Percentiles rank a stretch among this genome's conserved stretches.
These are phyloP conservation scores for Chalara sp. DNA, from an alignment of 2,329 filamentous ascomycete genomes.

Conservation along the genomic window DNA sequence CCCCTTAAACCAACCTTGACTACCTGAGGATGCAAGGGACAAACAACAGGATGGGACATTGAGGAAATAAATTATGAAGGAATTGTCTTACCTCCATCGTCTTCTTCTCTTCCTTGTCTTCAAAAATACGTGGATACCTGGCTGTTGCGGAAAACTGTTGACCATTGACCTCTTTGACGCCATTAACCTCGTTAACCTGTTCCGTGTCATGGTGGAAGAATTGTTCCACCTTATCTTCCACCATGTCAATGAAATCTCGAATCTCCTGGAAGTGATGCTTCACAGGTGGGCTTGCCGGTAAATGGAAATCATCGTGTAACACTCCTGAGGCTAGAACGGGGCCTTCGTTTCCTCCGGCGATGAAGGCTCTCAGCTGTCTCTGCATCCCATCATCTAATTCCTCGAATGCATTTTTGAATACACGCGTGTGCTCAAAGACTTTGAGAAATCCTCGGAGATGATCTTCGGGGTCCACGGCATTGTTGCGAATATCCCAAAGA, in stretches of 20 bases:
- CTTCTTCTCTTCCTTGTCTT: slow-evolving; percentile 24
- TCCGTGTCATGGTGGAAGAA: slow-evolving; percentile 6
- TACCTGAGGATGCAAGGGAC: too few relatives aligned
- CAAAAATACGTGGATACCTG: slow-evolving; percentile 23
- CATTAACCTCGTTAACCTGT: not conserved
- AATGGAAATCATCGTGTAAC: slow-evolving; percentile 16
- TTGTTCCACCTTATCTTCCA: slow-evolving; percentile 6
- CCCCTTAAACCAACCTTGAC: too few relatives aligned
- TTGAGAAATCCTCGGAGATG: slow-evolving; percentile 28
- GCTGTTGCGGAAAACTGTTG: not conserved
- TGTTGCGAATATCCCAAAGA: slow-evolving; percentile 25
- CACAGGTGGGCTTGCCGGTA: slow-evolving; percentile 26
- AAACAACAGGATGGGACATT: not conserved
- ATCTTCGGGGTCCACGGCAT: slow-evolving; percentile 23
- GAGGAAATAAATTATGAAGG: not conserved
- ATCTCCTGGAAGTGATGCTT: slow-evolving; percentile 28
- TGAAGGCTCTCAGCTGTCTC: slow-evolving; percentile 25
- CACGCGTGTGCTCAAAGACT: slow-evolving; percentile 24
- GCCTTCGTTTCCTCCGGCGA: slow-evolving; percentile 20
- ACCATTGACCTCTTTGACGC: not conserved
- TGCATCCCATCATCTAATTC: slow-evolving; percentile 24
- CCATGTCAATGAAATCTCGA: slow-evolving; percentile 14
- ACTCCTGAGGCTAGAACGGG: slow-evolving; percentile 16
- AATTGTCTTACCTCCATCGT: slow-evolving; percentile 26
- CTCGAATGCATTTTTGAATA: slow-evolving; percentile 22